Conservation (phyloP, 176 grass and related monocot species). For the Chrysopogon serrulatus region DNA sequence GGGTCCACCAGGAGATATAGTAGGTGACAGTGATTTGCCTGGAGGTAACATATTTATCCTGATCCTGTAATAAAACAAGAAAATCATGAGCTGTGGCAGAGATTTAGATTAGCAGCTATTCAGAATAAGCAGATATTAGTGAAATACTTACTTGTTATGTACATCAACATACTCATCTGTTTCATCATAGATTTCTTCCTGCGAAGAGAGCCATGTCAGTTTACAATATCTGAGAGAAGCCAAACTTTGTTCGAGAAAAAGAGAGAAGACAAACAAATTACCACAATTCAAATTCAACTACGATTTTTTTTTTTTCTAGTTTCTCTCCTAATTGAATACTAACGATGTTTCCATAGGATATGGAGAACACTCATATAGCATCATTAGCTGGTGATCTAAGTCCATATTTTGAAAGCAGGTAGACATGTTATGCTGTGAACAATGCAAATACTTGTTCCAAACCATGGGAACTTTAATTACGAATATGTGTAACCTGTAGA, state of each 20-base stretch:
- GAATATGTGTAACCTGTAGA: slow-evolving; percentile 67
- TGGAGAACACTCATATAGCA: background rate
- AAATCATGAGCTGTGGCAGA: background rate
- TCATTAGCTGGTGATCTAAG: background rate
- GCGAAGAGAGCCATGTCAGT: background rate
- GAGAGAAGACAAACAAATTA: background rate
- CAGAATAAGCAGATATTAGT: background rate
- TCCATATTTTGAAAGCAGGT: background rate
- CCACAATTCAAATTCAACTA: background rate
- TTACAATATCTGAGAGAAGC: background rate
- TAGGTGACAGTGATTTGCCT: slow-evolving; percentile 52
- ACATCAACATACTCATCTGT: slow-evolving; percentile 98
- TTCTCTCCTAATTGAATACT: background rate
- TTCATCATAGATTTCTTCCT: slow-evolving; percentile 98
- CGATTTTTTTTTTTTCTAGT: slow-evolving; percentile 4
- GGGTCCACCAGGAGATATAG: slow-evolving; percentile 50
- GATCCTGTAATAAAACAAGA: slow-evolving; percentile 64
- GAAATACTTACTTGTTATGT: slow-evolving; percentile 86
- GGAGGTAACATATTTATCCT: slow-evolving; percentile 97
- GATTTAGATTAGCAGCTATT: background rate
- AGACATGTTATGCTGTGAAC: background rate
- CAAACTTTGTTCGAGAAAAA: background rate
- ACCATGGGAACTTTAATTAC: background rate
- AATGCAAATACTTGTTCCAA: background rate
- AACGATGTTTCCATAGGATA: background rate